These are phyloP conservation scores for Termitomyces bulborhizus DNA, from an alignment of 768 basidiomycete genomes.

Conservation along the genomic window DNA sequence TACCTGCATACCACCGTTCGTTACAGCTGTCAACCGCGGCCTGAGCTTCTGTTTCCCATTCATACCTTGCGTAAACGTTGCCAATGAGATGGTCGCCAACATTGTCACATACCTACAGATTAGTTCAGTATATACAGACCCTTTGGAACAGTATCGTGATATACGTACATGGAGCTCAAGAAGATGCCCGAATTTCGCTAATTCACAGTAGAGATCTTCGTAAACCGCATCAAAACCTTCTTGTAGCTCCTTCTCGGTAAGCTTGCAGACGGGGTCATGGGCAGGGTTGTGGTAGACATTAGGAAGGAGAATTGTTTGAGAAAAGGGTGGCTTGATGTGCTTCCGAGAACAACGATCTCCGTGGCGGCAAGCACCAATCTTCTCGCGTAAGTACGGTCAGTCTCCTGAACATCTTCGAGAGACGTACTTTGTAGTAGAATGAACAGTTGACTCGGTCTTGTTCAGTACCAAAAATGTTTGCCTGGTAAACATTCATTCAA, in stretches of 20 bases:
- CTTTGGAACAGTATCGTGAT: background rate
- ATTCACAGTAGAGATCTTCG: conserved; percentile 91
- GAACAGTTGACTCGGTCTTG: conserved; percentile 98
- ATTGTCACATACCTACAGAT: conserved; percentile 85
- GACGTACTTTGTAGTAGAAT: conserved; percentile 90
- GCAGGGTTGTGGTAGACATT: conserved; percentile 99
- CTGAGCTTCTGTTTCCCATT: conserved; percentile 98
- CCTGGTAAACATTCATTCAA: conserved; percentile 34
- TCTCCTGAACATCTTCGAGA: conserved; percentile 10
- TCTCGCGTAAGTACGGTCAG: conserved; percentile 3
- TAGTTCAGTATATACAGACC: background rate
- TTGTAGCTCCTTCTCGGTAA: conserved; percentile 82
- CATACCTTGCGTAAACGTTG: conserved; percentile 96
- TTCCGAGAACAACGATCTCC: conserved; percentile 98
- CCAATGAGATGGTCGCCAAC: conserved; percentile 99
- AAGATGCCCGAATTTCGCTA: conserved; percentile 92
- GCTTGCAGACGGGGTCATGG: conserved; percentile 85
- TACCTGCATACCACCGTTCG: conserved; percentile 97
- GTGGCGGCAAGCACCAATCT: conserved; percentile 98
- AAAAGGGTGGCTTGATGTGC: conserved; percentile 96
- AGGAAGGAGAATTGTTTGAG: conserved; percentile 91
- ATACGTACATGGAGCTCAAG: conserved; percentile 85
- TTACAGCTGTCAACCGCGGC: conserved; percentile 89
- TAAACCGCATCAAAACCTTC: conserved; percentile 93
- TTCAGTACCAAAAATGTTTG: conserved; percentile 94